Conservation (phyloP, 2,329 filamentous ascomycete genomes). For the Ramichloridium luteum region DNA sequence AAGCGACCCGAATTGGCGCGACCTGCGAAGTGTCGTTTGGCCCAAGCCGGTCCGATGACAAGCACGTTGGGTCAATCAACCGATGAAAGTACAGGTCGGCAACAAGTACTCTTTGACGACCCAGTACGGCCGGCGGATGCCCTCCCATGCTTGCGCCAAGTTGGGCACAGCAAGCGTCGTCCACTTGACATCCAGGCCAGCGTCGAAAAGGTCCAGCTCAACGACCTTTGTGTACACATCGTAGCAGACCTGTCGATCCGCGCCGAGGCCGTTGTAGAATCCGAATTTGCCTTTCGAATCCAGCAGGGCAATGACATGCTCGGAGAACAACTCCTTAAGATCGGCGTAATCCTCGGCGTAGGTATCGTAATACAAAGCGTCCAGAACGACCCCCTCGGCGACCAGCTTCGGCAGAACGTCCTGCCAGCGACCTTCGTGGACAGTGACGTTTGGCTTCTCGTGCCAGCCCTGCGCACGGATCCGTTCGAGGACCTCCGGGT, state of each 20-base stretch:
- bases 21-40: no score
- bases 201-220: constrained; percentile 81
- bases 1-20: no score
- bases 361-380: constrained; percentile 81
- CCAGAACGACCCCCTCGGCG: constrained; percentile 32
- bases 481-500: constrained; percentile 35
- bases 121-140: constrained; percentile 83
- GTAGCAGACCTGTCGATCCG: constrained; percentile 84
- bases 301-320: constrained; percentile 70
- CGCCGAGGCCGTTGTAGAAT: constrained; percentile 68
- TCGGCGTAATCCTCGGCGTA: constrained; percentile 89
- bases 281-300: constrained; percentile 47
- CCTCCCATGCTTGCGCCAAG: constrained; percentile 55
- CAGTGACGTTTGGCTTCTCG: constrained; percentile 36
- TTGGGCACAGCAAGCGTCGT: constrained; percentile 62
- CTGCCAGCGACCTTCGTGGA: constrained; percentile 40
- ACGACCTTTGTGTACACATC: constrained; percentile 87
- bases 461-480: constrained; percentile 37
- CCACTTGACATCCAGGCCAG: constrained; percentile 84
- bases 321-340: constrained; percentile 75
- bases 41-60: no score
- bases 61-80: constrained; percentile 40
- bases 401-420: constrained; percentile 35
- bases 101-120: constrained; percentile 65
- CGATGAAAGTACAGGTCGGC: constrained; percentile 63